Conservation (phyloP, 169 alveolate species). For the Amoebophrya sp. region DNA sequence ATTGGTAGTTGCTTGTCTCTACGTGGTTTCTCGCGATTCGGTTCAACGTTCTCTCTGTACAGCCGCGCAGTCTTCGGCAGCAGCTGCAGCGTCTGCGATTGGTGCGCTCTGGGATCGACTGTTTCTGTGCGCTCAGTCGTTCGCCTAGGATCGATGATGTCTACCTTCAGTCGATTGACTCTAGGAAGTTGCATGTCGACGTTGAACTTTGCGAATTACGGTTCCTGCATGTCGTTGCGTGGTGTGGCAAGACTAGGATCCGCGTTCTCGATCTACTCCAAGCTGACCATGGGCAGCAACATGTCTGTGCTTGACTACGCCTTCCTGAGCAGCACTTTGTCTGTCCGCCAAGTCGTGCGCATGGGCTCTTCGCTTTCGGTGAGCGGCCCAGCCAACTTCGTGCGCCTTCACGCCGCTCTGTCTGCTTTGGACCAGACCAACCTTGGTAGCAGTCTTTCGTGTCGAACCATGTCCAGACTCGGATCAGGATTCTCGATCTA, state of each 20-base stretch:
- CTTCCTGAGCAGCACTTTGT: background rate
- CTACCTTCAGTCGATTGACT: background rate
- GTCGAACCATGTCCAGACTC: background rate
- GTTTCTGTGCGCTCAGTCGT: background rate
- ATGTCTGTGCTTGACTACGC: background rate
- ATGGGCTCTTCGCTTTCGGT: constrained; percentile 28
- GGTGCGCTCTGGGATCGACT: background rate
- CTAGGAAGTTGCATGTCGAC: background rate
- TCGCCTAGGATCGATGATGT: background rate
- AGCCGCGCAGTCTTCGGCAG: constrained; percentile 5
- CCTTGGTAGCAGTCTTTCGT: constrained; percentile 17
- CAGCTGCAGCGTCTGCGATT: background rate
- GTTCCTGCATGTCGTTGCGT: constrained; percentile 28
- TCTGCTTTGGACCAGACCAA: constrained; percentile 8
- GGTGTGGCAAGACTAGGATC: constrained; percentile 23
- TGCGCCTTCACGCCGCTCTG: constrained; percentile 1
- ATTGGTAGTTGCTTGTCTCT: background rate
- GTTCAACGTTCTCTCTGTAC: background rate
- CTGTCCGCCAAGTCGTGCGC: background rate
- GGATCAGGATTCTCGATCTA: background rate
- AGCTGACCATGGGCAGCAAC: constrained; percentile 26
- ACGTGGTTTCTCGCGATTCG: constrained; percentile 14
- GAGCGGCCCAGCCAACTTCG: constrained; percentile 22
- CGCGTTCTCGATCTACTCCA: constrained; percentile 19
- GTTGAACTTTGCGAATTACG: background rate